A percentile compares a stretch with the other conserved stretches of the same genome.
phyloP scores from a whole-genome alignment of 2,329 filamentous ascomycete species.

The Diaporthe sp. region DNA sequence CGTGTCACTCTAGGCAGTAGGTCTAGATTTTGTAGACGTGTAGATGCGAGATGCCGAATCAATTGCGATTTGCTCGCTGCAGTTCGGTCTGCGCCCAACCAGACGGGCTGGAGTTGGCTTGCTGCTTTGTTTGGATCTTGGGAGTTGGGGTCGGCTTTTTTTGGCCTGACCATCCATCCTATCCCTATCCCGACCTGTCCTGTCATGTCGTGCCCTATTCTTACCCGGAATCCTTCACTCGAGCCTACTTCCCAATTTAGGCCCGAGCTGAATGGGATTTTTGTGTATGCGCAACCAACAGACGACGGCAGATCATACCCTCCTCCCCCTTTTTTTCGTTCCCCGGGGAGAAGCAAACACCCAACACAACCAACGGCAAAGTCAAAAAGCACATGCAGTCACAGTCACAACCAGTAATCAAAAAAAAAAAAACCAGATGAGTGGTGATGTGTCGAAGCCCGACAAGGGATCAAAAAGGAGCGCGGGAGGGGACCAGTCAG shows the following conservation, averaged over 20 bases:
- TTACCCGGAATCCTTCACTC: slow-evolving; percentile 22
- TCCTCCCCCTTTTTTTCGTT: neutral
- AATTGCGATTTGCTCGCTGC: slow-evolving; percentile 12
- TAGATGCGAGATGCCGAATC: slow-evolving; percentile 15
- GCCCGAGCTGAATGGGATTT: neutral
- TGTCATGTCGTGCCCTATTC: neutral
- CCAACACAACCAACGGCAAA: slow-evolving; percentile 12
- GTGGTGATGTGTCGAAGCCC: slow-evolving; percentile 11
- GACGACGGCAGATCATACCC: slow-evolving; percentile 12
- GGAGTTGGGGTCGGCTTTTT: slow-evolving; percentile 17
- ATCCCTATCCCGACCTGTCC: neutral
- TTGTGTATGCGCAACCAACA: slow-evolving; percentile 15
- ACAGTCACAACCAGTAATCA: slow-evolving; percentile 13
- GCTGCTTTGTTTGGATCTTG: slow-evolving; percentile 27
- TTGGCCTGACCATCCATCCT: slow-evolving; percentile 3
- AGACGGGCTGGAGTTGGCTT: slow-evolving; percentile 10
- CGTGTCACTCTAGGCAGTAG: slow-evolving; percentile 10
- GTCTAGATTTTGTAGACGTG: neutral
- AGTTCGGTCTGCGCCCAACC: slow-evolving; percentile 35
- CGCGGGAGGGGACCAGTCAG: neutral
- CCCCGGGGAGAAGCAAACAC: neutral
- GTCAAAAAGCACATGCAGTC: slow-evolving; percentile 2
- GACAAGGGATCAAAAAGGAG: too few relatives aligned
- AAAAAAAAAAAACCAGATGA: neutral
- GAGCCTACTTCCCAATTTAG: slow-evolving; percentile 19